Evolutionary conservation across 2,329 filamentous ascomycete genomes (phyloP).

Genomic region (Fusarium decemcellulare): DNA sequence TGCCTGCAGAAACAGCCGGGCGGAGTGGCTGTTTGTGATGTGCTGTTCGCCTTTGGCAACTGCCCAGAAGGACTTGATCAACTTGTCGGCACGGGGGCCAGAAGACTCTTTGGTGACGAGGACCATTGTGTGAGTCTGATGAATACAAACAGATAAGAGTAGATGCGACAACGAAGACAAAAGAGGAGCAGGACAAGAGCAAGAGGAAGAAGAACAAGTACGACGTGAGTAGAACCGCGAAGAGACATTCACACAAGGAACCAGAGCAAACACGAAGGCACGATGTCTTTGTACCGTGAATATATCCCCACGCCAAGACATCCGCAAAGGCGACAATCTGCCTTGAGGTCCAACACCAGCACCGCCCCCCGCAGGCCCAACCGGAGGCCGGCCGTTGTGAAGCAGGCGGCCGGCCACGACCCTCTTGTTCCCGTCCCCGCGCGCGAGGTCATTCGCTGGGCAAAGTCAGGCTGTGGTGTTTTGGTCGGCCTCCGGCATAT

Average conservation of each 20-base stretch:
- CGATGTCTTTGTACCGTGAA: conserved; percentile 29
- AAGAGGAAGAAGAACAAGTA: not conserved
- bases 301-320: not conserved
- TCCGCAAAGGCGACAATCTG: conserved; percentile 5
- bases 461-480: conserved; percentile 17
- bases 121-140: conserved; percentile 19
- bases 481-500: conserved; percentile 41
- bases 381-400: conserved; percentile 6
- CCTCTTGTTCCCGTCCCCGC: not conserved
- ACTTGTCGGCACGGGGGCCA: conserved; percentile 25
- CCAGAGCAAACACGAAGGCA: not conserved
- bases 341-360: conserved; percentile 17
- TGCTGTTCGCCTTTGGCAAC: conserved; percentile 35
- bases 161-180: not conserved
- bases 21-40: conserved; percentile 33
- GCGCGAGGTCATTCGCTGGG: conserved; percentile 27
- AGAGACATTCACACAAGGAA: not conserved
- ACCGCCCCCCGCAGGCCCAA: conserved; percentile 15
- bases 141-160: not conserved
- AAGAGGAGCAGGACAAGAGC: not conserved
- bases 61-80: conserved; percentile 35
- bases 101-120: conserved; percentile 1
- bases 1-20: conserved; percentile 48
- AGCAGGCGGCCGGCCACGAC: conserved; percentile 13
- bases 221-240: not conserved